Evolutionary conservation across 768 basidiomycete genomes (phyloP).

Genomic region (Saitozyma podzolica): DNA sequence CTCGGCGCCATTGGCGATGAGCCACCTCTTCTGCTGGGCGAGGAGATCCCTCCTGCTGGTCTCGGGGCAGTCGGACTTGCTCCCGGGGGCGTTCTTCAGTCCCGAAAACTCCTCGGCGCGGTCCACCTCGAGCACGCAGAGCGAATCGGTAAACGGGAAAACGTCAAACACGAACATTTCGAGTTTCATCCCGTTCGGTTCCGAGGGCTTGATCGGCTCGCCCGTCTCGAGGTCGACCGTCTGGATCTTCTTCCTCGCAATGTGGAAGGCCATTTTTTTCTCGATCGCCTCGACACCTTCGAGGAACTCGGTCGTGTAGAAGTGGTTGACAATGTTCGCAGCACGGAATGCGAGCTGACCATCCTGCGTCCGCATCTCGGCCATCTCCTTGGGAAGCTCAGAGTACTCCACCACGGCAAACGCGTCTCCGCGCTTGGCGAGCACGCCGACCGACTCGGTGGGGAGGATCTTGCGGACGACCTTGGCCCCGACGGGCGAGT

Average conservation of each 20-base stretch:
- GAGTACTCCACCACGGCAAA: constrained; percentile 97
- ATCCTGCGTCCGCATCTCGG: constrained; percentile 67
- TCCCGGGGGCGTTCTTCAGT: constrained; percentile 94
- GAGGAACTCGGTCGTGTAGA: constrained; percentile 87
- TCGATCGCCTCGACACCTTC: constrained; percentile 77
- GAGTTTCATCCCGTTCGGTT: constrained; percentile 99
- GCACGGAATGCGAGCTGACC: constrained; percentile 87
- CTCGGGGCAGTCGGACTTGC: constrained; percentile 81
- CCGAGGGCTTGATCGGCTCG: constrained; percentile 69
- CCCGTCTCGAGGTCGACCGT: constrained; percentile 72
- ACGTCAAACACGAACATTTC: constrained; percentile 99
- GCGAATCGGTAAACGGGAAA: constrained; percentile 73
- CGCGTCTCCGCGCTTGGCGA: constrained; percentile 77
- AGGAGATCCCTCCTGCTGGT: constrained; percentile 88
- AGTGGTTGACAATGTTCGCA: constrained; percentile 97
- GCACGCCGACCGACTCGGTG: constrained; percentile 90
- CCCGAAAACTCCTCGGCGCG: constrained; percentile 92
- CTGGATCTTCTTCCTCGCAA: constrained; percentile 96
- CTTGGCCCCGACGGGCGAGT: constrained; percentile 90
- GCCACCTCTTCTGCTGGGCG: constrained; percentile 79
- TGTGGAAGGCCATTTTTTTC: constrained; percentile 88
- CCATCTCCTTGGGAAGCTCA: constrained; percentile 85
- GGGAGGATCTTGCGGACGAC: constrained; percentile 87
- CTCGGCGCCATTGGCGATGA: constrained; percentile 73
- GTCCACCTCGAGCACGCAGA: constrained; percentile 80